Conservation (phyloP, 2,329 filamentous ascomycete genomes). For the Exophiala alcalophila region DNA sequence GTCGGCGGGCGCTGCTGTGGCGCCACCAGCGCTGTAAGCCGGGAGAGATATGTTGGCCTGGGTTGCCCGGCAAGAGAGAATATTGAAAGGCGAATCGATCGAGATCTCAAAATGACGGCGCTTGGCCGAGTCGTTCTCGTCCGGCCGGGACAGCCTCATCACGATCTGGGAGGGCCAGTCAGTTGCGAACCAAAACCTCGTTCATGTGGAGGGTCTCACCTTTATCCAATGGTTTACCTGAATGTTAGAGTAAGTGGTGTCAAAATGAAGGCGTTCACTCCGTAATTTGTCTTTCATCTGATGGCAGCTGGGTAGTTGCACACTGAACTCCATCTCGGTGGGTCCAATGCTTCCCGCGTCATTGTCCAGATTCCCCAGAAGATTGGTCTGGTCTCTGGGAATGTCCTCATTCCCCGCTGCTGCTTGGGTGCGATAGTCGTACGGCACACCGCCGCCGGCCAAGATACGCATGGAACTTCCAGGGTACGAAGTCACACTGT, state of each 20-base stretch:
- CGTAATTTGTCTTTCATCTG: slow-evolving; percentile 73
- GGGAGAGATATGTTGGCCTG: slow-evolving; percentile 84
- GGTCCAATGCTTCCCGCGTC: slow-evolving; percentile 72
- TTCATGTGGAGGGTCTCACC: slow-evolving; percentile 46
- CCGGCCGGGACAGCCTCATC: slow-evolving; percentile 82
- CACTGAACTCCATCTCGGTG: slow-evolving; percentile 91
- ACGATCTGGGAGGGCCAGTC: slow-evolving; percentile 63
- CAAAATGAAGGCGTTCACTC: slow-evolving; percentile 69
- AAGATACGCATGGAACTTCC: slow-evolving; percentile 73
- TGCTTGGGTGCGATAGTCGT: slow-evolving; percentile 56
- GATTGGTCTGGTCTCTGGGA: slow-evolving; percentile 59
- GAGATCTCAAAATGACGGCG: slow-evolving; percentile 92
- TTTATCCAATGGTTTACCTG: slow-evolving; percentile 97
- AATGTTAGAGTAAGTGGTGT: slow-evolving; percentile 90
- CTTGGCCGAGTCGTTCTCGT: slow-evolving; percentile 72
- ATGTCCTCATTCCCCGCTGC: slow-evolving; percentile 55
- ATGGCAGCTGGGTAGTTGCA: slow-evolving; percentile 84
- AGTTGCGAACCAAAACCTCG: neutral
- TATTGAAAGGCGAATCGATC: slow-evolving; percentile 91
- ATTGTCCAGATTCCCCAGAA: slow-evolving; percentile 75
- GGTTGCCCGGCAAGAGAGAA: slow-evolving; percentile 89
- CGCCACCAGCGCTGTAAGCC: slow-evolving; percentile 65
- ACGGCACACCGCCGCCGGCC: slow-evolving; percentile 75
- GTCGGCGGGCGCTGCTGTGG: slow-evolving; percentile 52
- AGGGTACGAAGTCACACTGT: slow-evolving; percentile 68